These are phyloP conservation scores for Zygoascus tannicola DNA, from an alignment of 805 yeast genomes.

Conservation along the genomic window DNA sequence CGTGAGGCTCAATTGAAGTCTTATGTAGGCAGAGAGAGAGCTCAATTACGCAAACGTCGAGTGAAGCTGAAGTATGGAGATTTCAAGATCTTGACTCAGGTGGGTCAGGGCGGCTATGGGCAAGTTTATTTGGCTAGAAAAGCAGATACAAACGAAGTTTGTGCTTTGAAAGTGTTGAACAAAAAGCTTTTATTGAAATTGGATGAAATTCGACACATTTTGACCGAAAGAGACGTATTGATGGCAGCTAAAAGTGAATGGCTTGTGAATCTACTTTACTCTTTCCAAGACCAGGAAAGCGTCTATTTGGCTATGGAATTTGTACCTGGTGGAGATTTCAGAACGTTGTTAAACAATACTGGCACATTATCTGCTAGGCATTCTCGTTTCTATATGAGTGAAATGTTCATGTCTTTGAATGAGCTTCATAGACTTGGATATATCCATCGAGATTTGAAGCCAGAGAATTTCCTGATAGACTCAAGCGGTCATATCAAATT, in stretches of 20 bases:
- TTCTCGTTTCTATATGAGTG: constrained; percentile 88
- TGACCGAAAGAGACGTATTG: constrained; percentile 92
- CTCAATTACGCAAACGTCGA: constrained; percentile 76
- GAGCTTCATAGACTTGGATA: constrained; percentile 91
- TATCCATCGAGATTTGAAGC: constrained; percentile 94
- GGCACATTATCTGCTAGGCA: constrained; percentile 90
- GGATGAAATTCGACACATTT: constrained; percentile 91
- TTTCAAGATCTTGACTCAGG: constrained; percentile 93
- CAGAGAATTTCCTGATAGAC: constrained; percentile 86
- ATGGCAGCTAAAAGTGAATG: constrained; percentile 95
- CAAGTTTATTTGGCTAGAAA: constrained; percentile 95
- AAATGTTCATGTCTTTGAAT: constrained; percentile 92
- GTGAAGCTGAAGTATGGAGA: constrained; percentile 89
- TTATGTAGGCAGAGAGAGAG: constrained; percentile 77
- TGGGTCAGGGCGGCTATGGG: constrained; percentile 99
- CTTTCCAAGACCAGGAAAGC: constrained; percentile 86
- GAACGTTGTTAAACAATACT: constrained; percentile 87
- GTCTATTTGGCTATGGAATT: constrained; percentile 97
- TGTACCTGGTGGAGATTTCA: constrained; percentile 99
- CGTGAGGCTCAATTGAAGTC: constrained; percentile 60
- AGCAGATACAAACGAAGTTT: constrained; percentile 87
- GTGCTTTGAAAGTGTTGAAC: constrained; percentile 88
- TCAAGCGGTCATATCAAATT: constrained; percentile 84
- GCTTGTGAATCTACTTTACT: constrained; percentile 88
- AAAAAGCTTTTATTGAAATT: constrained; percentile 77